Conservation (phyloP, 371 early-diverging fungal species). For the Dichotomocladium elegans region DNA sequence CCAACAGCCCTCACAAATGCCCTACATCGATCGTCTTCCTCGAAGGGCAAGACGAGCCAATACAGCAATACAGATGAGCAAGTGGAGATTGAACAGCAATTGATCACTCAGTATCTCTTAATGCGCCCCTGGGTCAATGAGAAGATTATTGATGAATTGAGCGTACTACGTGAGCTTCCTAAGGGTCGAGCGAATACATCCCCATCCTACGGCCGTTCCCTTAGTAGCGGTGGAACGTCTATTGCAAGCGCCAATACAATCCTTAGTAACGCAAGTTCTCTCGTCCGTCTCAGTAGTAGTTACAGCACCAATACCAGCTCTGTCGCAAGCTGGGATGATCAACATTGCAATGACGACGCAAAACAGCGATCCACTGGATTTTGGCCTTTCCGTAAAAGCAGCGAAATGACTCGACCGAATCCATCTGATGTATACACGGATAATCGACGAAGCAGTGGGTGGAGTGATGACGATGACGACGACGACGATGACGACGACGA, state of each 20-base stretch:
- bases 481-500: background rate
- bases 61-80: conserved; percentile 17
- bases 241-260: conserved; percentile 1
- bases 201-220: conserved; percentile 10
- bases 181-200: conserved; percentile 16
- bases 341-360: conserved; percentile 6
- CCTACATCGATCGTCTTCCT: conserved; percentile 31
- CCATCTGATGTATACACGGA: conserved; percentile 5
- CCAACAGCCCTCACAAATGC: conserved; percentile 40
- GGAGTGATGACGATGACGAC: conserved; percentile 5
- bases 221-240: background rate
- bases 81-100: conserved; percentile 36
- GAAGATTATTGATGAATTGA: conserved; percentile 73
- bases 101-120: conserved; percentile 67
- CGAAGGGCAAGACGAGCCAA: conserved; percentile 32
- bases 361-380: conserved; percentile 11
- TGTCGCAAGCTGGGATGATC: conserved; percentile 16
- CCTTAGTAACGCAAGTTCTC: conserved; percentile 17
- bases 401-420: conserved; percentile 12
- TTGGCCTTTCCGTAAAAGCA: conserved; percentile 22
- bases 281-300: conserved; percentile 14
- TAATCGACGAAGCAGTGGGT: conserved; percentile 11
- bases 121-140: conserved; percentile 61
- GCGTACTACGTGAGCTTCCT: conserved; percentile 63
- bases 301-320: conserved; percentile 12